Percentiles rank a stretch among this genome's conserved stretches.
phyloP scores from a whole-genome alignment of 2,329 filamentous ascomycete genomes.

The Exophiala oligosperma region DNA sequence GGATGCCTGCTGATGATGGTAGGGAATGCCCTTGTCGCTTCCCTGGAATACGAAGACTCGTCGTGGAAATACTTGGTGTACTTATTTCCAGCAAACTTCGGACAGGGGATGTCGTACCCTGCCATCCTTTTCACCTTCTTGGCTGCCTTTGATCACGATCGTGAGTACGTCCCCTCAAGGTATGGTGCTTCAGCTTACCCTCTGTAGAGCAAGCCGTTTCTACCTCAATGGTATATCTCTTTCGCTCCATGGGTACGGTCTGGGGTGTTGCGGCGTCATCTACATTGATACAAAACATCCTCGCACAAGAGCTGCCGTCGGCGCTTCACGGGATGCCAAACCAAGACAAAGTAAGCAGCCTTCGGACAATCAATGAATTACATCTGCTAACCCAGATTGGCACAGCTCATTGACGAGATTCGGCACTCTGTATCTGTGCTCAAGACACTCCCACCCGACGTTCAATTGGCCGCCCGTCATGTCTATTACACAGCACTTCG shows the following conservation, averaged over 20 bases:
- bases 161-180: slow-evolving; percentile 39
- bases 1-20: slow-evolving; percentile 46
- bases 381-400: background rate
- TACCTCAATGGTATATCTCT: slow-evolving; percentile 63
- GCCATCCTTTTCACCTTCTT: slow-evolving; percentile 61
- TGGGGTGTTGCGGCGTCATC: slow-evolving; percentile 66
- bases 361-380: background rate
- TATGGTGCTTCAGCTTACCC: background rate
- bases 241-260: slow-evolving; percentile 63
- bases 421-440: slow-evolving; percentile 61
- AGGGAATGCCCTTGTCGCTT: slow-evolving; percentile 44
- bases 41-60: slow-evolving; percentile 43
- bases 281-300: slow-evolving; percentile 62
- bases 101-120: slow-evolving; percentile 49
- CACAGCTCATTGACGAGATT: slow-evolving; percentile 61
- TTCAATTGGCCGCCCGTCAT: slow-evolving; percentile 56
- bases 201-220: slow-evolving; percentile 61
- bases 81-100: slow-evolving; percentile 48
- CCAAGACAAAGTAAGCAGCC: slow-evolving; percentile 56
- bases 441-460: slow-evolving; percentile 54
- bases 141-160: slow-evolving; percentile 61
- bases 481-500: slow-evolving; percentile 62
- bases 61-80: slow-evolving; percentile 48
- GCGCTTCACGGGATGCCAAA: slow-evolving; percentile 57
- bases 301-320: slow-evolving; percentile 55